Percentiles rank a stretch among this genome's conserved stretches.
These are phyloP conservation scores for Tylopilus vinaceipallidus DNA, from an alignment of 768 basidiomycete species.

Conservation along the genomic window DNA sequence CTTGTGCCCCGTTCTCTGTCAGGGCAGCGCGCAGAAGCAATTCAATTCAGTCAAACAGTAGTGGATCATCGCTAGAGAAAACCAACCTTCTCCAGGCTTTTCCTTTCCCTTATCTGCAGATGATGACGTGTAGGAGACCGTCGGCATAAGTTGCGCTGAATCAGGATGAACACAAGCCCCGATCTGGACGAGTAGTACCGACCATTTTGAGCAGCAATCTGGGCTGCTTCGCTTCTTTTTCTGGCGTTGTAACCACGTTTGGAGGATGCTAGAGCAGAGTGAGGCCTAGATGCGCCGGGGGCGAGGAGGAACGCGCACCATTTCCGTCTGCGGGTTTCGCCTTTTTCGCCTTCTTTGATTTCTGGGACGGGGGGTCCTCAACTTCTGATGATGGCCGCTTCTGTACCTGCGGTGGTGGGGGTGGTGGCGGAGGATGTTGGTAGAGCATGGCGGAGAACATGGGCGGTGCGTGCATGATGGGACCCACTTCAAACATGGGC, in stretches of 20 bases:
- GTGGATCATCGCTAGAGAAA: background rate
- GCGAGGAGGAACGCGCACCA: conserved; percentile 22
- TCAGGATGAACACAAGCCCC: conserved; percentile 15
- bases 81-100: conserved; percentile 39
- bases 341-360: conserved; percentile 48
- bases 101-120: conserved; percentile 45
- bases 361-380: conserved; percentile 40
- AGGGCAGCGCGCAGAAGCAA: conserved; percentile 31
- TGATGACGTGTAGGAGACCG: conserved; percentile 40
- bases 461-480: conserved; percentile 32
- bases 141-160: conserved; percentile 46
- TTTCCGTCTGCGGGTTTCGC: conserved; percentile 34
- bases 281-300: conserved; percentile 8
- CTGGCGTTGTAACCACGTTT: conserved; percentile 70
- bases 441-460: conserved; percentile 31
- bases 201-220: conserved; percentile 67
- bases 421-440: conserved; percentile 28
- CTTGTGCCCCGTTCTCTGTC: conserved; percentile 29
- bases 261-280: conserved; percentile 36
- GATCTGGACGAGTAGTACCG: conserved; percentile 15
- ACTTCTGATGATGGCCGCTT: conserved; percentile 41
- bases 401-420: conserved; percentile 28
- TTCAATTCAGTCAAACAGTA: conserved; percentile 7
- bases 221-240: conserved; percentile 70
- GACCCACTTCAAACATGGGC: conserved; percentile 34